Percentiles rank a stretch among this genome's conserved stretches.
phyloP scores from a whole-genome alignment of 768 basidiomycete genomes.

The Phaeotremella fagi region DNA sequence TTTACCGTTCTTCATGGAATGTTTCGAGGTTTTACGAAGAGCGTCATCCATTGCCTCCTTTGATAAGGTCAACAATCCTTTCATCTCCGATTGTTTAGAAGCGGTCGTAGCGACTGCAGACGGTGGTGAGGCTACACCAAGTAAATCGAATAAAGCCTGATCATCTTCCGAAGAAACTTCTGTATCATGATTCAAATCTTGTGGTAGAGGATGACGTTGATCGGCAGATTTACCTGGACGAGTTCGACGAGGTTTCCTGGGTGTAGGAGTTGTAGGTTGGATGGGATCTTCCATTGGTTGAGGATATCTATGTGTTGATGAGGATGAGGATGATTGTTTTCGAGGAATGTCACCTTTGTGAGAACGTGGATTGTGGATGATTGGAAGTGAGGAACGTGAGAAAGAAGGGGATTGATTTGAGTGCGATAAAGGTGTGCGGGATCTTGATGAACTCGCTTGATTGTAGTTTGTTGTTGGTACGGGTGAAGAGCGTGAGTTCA shows the following conservation, averaged over 20 bases:
- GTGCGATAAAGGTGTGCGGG: neutral
- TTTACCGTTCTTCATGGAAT: neutral
- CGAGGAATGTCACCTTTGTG: neutral
- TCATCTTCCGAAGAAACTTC: conserved; percentile 3
- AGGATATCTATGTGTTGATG: neutral
- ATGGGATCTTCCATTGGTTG: neutral
- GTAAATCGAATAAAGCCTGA: conserved; percentile 4
- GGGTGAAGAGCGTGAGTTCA: neutral
- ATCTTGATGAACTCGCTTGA: neutral
- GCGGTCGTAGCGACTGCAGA: neutral
- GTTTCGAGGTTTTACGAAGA: neutral
- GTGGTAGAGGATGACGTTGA: neutral
- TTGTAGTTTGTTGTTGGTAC: neutral
- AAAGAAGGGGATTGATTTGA: neutral
- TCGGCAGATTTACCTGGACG: neutral
- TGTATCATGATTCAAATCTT: neutral
- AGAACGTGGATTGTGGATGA: neutral
- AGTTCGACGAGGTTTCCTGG: neutral
- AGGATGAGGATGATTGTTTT: neutral
- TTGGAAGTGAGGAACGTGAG: neutral
- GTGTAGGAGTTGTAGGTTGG: neutral
- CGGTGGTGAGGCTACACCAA: neutral
- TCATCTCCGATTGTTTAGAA: too few relatives aligned
- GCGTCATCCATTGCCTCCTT: neutral
- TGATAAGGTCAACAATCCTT: neutral